A percentile compares a stretch with the other conserved stretches of the same genome.
phyloP scores from a whole-genome alignment of 1,284 basidiomycete genomes.

The Lignosus rhinocerotis region DNA sequence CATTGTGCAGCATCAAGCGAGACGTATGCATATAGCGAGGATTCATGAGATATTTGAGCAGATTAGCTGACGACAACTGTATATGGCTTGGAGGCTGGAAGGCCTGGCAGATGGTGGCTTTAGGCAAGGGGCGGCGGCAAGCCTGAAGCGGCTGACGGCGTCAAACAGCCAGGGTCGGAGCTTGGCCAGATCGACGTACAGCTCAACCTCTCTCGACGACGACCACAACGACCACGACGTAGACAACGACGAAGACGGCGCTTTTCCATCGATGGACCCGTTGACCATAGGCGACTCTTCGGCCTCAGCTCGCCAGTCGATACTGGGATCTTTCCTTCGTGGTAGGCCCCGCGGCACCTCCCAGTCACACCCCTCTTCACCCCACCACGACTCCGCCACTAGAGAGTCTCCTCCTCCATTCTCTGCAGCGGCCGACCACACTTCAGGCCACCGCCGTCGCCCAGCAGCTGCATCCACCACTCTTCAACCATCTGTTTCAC shows the following conservation, averaged over 20 bases:
- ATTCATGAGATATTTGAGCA: not conserved
- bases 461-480: constrained; percentile 31
- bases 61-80: not conserved
- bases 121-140: constrained; percentile 17
- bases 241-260: constrained; percentile 17
- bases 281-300: constrained; percentile 33
- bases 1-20: not conserved
- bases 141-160: constrained; percentile 27
- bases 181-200: constrained; percentile 21
- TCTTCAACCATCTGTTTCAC: constrained; percentile 33
- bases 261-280: constrained; percentile 32
- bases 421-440: constrained; percentile 19
- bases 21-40: not conserved
- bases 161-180: constrained; percentile 21
- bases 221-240: constrained; percentile 19
- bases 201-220: constrained; percentile 21
- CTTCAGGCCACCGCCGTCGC: constrained; percentile 33
- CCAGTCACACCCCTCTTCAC: constrained; percentile 39
- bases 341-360: constrained; percentile 40
- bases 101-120: not conserved
- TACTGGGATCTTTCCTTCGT: constrained; percentile 41
- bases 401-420: constrained; percentile 34
- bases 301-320: constrained; percentile 38
- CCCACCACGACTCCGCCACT: constrained; percentile 27
- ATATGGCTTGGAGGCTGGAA: not conserved